Base-by-base conservation (phyloP, 148 eudicot genomes). In the Euryodendron excelsum region DNA sequence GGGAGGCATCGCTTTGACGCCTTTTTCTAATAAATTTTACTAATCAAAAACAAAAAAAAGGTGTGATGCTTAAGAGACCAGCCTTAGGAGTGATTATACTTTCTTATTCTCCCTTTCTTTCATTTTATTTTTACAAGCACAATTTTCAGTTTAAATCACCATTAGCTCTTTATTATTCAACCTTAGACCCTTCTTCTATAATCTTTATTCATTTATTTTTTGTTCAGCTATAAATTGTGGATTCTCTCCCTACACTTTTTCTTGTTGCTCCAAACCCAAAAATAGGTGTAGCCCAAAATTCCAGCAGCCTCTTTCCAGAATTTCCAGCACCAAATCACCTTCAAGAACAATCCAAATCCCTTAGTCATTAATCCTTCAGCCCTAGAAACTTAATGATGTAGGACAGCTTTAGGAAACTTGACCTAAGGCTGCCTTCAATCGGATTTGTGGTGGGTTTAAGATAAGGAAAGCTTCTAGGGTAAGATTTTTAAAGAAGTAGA, bases 301-400 rank as follows among this genome's bases (percentile, higher is more conserved):
- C 60, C 27, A 55, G 60, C 60, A 55, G n/a, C 56, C 18, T 18
- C 56, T 52, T 52, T 52, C 56, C n/a, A 52, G 56, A 52, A 52
- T n/a, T n/a, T n/a, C n/a, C n/a, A n/a, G n/a, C n/a, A n/a, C 60
- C 60, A 55, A 55, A 55, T 55, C 60, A 18, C 60, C 60, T 55
- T 18, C 44, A 3, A 39, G 44, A 39, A 39, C 5, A 55, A 55
- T 55, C 60, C 60, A 55, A 55, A 21, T 56, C 60, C 60, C 60
- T 56, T 56, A 20, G 25, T 56, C 60, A 56, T n/a, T n/a, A n/a
- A n/a, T n/a, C n/a, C n/a, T n/a, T n/a, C n/a, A 39, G 44, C 44
- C 44, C 44, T 2, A 39, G 44, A 39, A 39, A 39, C 44, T 56
- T 56, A 56, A 18, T 9, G 25, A 56, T 4, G 10, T 5, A 56